Base-by-base conservation (phyloP, 2,329 filamentous ascomycete species). In the Calonectria leucothoes region DNA sequence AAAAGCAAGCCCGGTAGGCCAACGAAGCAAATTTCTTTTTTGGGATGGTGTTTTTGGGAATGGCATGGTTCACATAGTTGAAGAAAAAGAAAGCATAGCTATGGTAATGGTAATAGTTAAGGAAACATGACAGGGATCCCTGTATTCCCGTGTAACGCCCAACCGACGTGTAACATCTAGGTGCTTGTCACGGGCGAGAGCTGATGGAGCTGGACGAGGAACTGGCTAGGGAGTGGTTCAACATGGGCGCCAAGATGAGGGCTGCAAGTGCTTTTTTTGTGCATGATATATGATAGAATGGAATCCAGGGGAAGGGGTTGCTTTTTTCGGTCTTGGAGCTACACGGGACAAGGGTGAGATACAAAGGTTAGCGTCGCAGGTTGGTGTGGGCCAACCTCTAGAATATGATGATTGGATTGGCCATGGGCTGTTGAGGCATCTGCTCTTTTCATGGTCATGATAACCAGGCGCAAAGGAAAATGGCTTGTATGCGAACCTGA, bases 91-190 rank as follows among this genome's bases (percentile, higher is more conserved):
- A 61, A 61, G 25, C 12, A 39, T 25, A 61, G 33, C 55, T 61
- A 61, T 39, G 55, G 55, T 61, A 61, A 61, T 61, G 55, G 35
- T 61, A 61, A 39, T 61, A 23, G 55, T 61, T 61, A 20, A 61
- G 55, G 55, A 39, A 61, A 37, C 55, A 20, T 61, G 55, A 39
- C 55, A 61, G 33, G 55, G 55, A 61, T 61, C 55, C 33, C 23
- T 61, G 55, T 61, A 39, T 61, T 61, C 23, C 55, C 35, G 55
- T 61, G 23, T 29, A 61, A 61, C 55, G 55, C 55, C 55, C 55
- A 61, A 61, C 33, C 35, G 55, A 61, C 55, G 33, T 39, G 55
- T 39, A 37, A 61, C 55, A 39, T 61, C 37, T 23, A 39, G 33
- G 33, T 63, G 42, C 25, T 10, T 33, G 37, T 63, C 17, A 27